Base-by-base conservation (phyloP, 2,329 filamentous ascomycete genomes). In the Sclerotinia borealis region DNA sequence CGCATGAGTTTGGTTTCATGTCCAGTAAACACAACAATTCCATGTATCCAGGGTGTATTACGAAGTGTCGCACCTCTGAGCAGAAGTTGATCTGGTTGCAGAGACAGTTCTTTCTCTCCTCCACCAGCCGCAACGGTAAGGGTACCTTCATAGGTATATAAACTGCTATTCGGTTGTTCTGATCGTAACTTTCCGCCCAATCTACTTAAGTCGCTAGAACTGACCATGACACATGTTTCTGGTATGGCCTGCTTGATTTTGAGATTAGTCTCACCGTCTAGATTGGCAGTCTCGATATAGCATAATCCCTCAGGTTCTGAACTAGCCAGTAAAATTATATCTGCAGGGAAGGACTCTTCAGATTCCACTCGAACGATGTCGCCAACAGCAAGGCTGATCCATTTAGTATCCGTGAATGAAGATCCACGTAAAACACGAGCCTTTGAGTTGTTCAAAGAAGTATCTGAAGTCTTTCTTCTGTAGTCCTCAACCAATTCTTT, bases 1-100 rank as follows among this genome's bases (percentile, higher is more conserved):
- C 95, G 88, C 95, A 99, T 98, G 67, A 99, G 83, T 78, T 99
- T 99, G 8, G 95, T 98, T 79, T 99, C 95, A 77, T 99, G 95
- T 59, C 95, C 95, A 3, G 92, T 96, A 72, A 98, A 99, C 19
- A 99, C 93, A 61, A 99, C 95, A 22, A 96, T 85, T 45, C 93
- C 95, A 75, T 99, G 92, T 55, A 98, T 87, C 93, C 95, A 99
- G 36, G 93, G 93, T 1, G 95, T 99, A 73, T 99, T 99, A 71
- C 95, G 86, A 63, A 99, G 80, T 1, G 93, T 98, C 27, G 95
- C 95, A 67, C 95, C 95, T 80, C 95, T 87, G 39, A 99, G 84
- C 22, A 99, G 81, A 47, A 99, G 83, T 76, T 99, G 95, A 74
- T 99, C 95, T 0, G 95, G 95, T 68, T 90, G 90, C 61, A 99